phyloP scores from a whole-genome alignment of 768 basidiomycete species.

The Boletus eberwhitei region DNA sequence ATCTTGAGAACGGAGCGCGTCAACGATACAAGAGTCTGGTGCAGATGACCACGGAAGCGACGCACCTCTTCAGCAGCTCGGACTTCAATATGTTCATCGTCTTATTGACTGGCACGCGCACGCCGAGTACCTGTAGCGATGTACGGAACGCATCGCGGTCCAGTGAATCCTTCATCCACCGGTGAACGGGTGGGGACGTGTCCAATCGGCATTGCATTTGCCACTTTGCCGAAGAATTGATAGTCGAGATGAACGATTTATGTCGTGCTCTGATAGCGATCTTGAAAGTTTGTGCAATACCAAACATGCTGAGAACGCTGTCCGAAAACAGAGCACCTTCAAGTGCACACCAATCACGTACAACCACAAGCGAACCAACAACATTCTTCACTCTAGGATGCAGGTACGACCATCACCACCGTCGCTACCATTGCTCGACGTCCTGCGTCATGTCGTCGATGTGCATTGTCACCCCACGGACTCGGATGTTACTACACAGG shows the following conservation, averaged over 20 bases:
- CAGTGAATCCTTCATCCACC: constrained; percentile 49
- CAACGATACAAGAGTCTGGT: constrained; percentile 9
- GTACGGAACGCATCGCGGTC: constrained; percentile 65
- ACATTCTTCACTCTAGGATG: background rate
- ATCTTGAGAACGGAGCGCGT: constrained; percentile 35
- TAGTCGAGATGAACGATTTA: constrained; percentile 1
- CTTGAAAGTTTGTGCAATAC: constrained; percentile 6
- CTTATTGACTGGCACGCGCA: constrained; percentile 54
- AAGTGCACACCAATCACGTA: background rate
- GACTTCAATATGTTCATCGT: constrained; percentile 57
- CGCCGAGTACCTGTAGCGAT: constrained; percentile 65
- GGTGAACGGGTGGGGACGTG: constrained; percentile 45
- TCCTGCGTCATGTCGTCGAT: constrained; percentile 73
- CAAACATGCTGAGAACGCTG: constrained; percentile 13
- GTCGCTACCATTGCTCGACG: constrained; percentile 29
- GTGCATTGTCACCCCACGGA: constrained; percentile 95
- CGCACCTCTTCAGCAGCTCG: constrained; percentile 57
- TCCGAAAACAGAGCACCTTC: background rate
- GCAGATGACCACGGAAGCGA: constrained; percentile 7
- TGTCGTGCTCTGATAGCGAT: constrained; percentile 2
- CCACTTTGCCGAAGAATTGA: background rate
- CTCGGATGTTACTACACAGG: constrained; percentile 44
- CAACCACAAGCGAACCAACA: background rate
- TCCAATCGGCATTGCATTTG: constrained; percentile 30
- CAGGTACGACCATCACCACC: background rate